Conservation (phyloP, 495 filamentous ascomycete genomes). For the Achaetomiella virescens region DNA sequence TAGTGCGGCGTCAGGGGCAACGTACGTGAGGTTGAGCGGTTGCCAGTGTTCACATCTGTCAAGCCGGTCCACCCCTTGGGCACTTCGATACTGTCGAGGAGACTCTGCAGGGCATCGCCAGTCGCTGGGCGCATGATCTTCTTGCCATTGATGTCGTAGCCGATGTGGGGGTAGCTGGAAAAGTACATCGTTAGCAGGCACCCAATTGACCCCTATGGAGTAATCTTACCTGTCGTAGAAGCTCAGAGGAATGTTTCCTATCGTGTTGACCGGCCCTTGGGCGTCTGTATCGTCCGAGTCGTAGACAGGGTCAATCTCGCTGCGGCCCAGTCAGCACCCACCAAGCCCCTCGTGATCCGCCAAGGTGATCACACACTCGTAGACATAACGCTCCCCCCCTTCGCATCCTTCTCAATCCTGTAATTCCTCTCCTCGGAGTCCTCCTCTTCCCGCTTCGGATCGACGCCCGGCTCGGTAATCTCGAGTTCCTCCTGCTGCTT, state of each 20-base stretch:
- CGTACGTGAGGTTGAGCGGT: constrained; percentile 62
- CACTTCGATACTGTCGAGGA: constrained; percentile 94
- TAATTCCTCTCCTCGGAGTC: constrained; percentile 48
- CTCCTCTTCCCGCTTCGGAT: constrained; percentile 24
- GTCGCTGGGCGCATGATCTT: constrained; percentile 94
- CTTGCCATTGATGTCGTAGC: constrained; percentile 97
- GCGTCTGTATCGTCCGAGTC: constrained; percentile 91
- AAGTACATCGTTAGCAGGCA: background rate
- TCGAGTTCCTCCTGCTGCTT: constrained; percentile 20
- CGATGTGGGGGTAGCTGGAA: constrained; percentile 74
- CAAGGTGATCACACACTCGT: constrained; percentile 37
- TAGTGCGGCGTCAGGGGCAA: background rate
- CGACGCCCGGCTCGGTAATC: constrained; percentile 31
- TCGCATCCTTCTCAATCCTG: constrained; percentile 50
- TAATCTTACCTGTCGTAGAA: constrained; percentile 77
- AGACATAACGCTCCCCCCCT: constrained; percentile 50
- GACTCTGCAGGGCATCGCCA: constrained; percentile 86
- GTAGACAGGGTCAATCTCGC: constrained; percentile 88
- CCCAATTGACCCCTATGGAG: too few species aligned
- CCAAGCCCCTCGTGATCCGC: background rate
- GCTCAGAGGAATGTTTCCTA: constrained; percentile 86
- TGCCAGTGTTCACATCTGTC: constrained; percentile 86
- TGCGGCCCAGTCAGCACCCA: constrained; percentile 29
- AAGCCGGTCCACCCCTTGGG: constrained; percentile 97
- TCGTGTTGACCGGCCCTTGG: constrained; percentile 74